phyloP scores from a whole-genome alignment of 1,284 basidiomycete genomes.

The Tremellales sp. region DNA sequence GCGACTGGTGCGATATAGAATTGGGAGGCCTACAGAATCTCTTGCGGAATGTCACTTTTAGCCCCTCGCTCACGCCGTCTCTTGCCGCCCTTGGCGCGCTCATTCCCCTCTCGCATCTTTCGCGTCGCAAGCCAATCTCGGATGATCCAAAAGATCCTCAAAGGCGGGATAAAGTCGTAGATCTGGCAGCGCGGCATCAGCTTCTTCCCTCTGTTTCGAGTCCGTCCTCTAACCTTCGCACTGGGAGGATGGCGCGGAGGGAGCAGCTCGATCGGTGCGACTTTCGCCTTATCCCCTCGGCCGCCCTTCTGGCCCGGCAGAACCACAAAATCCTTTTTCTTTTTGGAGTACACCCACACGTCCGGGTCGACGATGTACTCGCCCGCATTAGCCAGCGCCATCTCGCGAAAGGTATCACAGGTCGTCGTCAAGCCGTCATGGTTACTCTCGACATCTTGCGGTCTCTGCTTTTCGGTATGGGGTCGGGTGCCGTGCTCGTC shows the following conservation, averaged over 20 bases:
- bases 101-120: slow-evolving; percentile 19
- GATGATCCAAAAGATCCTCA: slow-evolving; percentile 28
- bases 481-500: background rate
- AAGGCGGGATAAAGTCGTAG: slow-evolving; percentile 33
- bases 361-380: slow-evolving; percentile 6
- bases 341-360: slow-evolving; percentile 6
- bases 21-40: slow-evolving; percentile 26
- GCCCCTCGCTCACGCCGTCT: slow-evolving; percentile 16
- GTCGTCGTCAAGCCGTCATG: slow-evolving; percentile 12
- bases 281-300: slow-evolving; percentile 13
- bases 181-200: too few species aligned
- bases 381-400: slow-evolving; percentile 1
- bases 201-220: too few species aligned
- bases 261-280: slow-evolving; percentile 34
- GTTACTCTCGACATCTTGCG: slow-evolving; percentile 7
- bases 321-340: slow-evolving; percentile 9
- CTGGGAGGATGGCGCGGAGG: slow-evolving; percentile 33
- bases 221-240: too few species aligned
- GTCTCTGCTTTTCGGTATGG: background rate
- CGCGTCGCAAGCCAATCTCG: slow-evolving; percentile 25
- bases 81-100: slow-evolving; percentile 29
- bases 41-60: slow-evolving; percentile 30
- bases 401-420: slow-evolving; percentile 7
- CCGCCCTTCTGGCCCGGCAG: slow-evolving; percentile 6
- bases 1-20: too few species aligned